Evolutionary conservation across 305 asterid species (phyloP), one percentile per base, ranked within the genome.

Genomic region (Fraxinus sp.): DNA sequence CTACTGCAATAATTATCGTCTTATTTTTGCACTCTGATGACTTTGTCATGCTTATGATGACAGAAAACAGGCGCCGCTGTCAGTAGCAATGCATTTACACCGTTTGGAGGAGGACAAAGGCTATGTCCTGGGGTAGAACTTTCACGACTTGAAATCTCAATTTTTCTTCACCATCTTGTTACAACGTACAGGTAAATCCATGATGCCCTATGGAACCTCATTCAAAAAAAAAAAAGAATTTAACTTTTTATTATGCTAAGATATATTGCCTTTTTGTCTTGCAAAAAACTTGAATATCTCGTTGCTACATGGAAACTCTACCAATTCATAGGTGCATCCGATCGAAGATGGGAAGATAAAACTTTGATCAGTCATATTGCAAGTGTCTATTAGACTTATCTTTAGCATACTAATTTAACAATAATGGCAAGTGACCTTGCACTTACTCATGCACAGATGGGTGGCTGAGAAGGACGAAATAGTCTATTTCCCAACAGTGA

Each of bases 71-170:
- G 90, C 83, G 81, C 81, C 28, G 77, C 87, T 6, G 86, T 80
- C 13, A 90, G 83, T 81, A 91, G 89, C 91, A 93, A 81, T 81
- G 86, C 82, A 4, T 96, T 93, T 79, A 94, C 99, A 3, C 99
- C 99, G 7, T 94, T 96, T 32, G 99, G 99, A 37, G 99, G 99
- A 74, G 99, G 99, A 74, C 99, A 96, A 81, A 89, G 99, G 86
- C 91, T 96, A 8, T 96, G 98, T 73, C 98, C 99, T 32, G 98
- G 98, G 33, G 78, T 94, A 41, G 99, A 96, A 83, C 98, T 96
- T 26, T 90, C 99, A 0, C 90, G 98, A 87, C 98, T 96, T 5
- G 98, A 96, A 86, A 90, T 94, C 84, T 90, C 97, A 0, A 91
- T 96, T 80, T 94, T 94, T 88, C 98, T 96, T 76, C 99, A 96